phyloP scores from a whole-genome alignment of 2,329 filamentous ascomycete genomes.

The Setomelanomma holmii region DNA sequence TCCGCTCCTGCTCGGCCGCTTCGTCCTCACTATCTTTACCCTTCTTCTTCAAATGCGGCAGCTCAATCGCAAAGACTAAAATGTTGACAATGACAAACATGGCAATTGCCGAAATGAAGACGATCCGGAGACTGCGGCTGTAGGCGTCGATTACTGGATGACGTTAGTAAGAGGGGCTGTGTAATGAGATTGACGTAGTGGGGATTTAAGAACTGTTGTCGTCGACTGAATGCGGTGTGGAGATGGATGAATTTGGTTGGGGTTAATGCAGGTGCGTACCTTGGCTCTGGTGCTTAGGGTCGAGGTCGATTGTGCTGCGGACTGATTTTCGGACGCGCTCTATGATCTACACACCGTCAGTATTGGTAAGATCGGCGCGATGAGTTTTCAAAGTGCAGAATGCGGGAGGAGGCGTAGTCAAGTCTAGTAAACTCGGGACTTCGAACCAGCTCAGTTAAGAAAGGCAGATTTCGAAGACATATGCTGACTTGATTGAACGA shows the following conservation, averaged over 20 bases:
- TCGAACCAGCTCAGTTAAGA: no score
- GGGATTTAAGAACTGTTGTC: no score
- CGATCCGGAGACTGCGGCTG: conserved; percentile 46
- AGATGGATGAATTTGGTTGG: no score
- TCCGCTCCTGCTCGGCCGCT: conserved; percentile 1
- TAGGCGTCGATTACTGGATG: conserved; percentile 49
- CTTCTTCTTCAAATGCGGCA: conserved; percentile 55
- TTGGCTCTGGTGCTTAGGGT: conserved; percentile 55
- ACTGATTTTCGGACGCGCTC: conserved; percentile 59
- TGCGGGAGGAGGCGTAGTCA: not conserved
- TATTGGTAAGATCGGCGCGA: not conserved
- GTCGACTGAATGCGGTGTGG: no score
- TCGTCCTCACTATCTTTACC: conserved; percentile 5
- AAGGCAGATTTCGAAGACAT: no score
- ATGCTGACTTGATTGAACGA: no score
- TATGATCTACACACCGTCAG: conserved; percentile 48
- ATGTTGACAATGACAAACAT: conserved; percentile 59
- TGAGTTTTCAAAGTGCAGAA: not conserved
- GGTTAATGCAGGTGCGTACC: no score
- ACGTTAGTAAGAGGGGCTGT: conserved; percentile 30
- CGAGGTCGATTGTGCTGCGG: conserved; percentile 55
- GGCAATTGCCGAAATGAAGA: conserved; percentile 53
- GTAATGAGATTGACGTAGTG: no score
- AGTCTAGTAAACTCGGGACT: not conserved
- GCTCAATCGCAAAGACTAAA: conserved; percentile 60